These are phyloP conservation scores for Arthrocladium fulminans DNA, from an alignment of 2,329 filamentous ascomycete genomes.

Conservation along the genomic window DNA sequence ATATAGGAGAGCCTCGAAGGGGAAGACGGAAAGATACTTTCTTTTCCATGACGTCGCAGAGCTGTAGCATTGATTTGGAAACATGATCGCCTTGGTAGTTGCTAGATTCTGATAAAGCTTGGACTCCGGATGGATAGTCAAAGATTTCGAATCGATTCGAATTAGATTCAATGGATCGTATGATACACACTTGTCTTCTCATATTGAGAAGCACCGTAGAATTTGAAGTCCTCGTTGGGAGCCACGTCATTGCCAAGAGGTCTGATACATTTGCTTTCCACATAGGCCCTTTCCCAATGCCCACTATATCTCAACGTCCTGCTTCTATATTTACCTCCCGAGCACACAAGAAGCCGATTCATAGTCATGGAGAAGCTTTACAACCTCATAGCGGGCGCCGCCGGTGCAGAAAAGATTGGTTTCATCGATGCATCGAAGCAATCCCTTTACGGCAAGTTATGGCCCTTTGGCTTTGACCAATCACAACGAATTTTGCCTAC, in stretches of 20 bases:
- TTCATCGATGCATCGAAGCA: constrained; percentile 16
- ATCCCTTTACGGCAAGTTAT: constrained; percentile 18
- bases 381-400: constrained; percentile 18
- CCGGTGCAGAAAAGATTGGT: constrained; percentile 20
- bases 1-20: background rate
- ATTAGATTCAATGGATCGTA: too few relatives aligned
- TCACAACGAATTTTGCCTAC: background rate
- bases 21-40: background rate
- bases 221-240: too few relatives aligned
- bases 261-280: too few relatives aligned
- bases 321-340: background rate
- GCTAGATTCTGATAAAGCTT: background rate
- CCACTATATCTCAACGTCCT: too few relatives aligned
- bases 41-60: background rate
- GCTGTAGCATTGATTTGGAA: background rate
- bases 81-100: background rate
- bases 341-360: background rate
- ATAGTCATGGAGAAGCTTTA: constrained; percentile 18
- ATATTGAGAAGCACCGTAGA: too few relatives aligned
- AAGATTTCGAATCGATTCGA: too few relatives aligned
- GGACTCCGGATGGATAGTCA: background rate
- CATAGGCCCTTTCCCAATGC: too few relatives aligned
- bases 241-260: too few relatives aligned
- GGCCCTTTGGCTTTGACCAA: constrained; percentile 7
- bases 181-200: too few relatives aligned